Conservation (phyloP, 257 asterid genomes). For the Solanum chiquidenum region DNA sequence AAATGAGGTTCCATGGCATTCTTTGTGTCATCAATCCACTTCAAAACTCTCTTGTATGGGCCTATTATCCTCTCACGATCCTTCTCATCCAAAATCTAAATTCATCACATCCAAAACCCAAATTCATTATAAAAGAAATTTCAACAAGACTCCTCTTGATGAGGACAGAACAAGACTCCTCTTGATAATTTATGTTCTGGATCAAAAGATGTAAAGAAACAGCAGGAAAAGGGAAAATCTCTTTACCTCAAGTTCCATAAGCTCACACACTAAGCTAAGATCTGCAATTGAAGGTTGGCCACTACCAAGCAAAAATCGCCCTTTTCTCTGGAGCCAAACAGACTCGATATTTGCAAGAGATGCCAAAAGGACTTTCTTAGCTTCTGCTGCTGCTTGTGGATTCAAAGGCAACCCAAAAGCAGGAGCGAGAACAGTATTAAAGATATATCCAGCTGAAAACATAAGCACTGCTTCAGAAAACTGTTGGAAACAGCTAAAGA, state of each 20-base stretch:
- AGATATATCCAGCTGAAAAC: slow-evolving; percentile 38
- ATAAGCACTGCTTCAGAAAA: slow-evolving; percentile 2
- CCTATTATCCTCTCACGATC: slow-evolving; percentile 43
- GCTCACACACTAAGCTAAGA: slow-evolving; percentile 78
- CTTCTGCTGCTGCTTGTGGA: slow-evolving; percentile 59
- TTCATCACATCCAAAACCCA: slow-evolving; percentile 34
- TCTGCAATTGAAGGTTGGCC: slow-evolving; percentile 83
- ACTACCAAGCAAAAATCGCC: slow-evolving; percentile 67
- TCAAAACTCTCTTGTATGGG: slow-evolving; percentile 40
- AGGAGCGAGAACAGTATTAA: slow-evolving; percentile 52
- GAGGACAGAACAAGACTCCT: not conserved
- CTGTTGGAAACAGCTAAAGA: not conserved
- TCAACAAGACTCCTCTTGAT: not conserved
- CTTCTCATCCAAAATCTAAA: slow-evolving; percentile 26
- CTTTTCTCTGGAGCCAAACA: slow-evolving; percentile 67
- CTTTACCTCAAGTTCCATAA: slow-evolving; percentile 83
- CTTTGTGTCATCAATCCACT: slow-evolving; percentile 57
- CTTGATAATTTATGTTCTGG: not conserved
- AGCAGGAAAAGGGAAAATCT: not conserved
- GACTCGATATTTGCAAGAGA: slow-evolving; percentile 60
- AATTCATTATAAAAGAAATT: not conserved
- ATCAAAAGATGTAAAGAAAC: not conserved
- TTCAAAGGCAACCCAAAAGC: slow-evolving; percentile 50
- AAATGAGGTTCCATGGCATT: slow-evolving; percentile 57
- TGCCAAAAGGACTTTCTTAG: slow-evolving; percentile 42